Evolutionary conservation across 2,329 filamentous ascomycete species (phyloP).

Genomic region (Fusarium sp.): DNA sequence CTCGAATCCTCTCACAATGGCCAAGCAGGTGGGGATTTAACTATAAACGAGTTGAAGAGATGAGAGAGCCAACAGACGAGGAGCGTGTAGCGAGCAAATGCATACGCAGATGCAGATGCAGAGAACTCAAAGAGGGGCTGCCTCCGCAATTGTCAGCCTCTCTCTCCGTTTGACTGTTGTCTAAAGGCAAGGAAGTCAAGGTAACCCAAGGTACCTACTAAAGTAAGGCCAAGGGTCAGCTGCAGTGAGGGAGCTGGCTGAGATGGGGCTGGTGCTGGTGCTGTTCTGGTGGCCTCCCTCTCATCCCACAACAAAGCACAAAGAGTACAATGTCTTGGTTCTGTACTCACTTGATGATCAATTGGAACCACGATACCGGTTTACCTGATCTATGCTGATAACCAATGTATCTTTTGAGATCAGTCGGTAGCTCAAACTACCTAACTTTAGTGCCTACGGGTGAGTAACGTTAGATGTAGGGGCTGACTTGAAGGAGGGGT

Average conservation of each 20-base stretch:
- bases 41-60: conserved; percentile 24
- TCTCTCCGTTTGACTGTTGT: conserved; percentile 12
- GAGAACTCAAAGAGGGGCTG: conserved; percentile 35
- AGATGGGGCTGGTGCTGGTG: conserved; percentile 24
- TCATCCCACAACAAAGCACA: conserved; percentile 31
- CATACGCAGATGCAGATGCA: conserved; percentile 1
- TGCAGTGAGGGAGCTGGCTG: conserved; percentile 34
- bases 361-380: background rate
- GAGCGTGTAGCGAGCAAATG: conserved; percentile 3
- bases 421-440: conserved; percentile 9
- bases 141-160: conserved; percentile 46
- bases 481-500: conserved; percentile 24
- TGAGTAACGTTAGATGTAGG: conserved; percentile 6
- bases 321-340: conserved; percentile 22
- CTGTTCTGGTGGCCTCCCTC: conserved; percentile 11
- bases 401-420: background rate
- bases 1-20: conserved; percentile 5
- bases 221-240: conserved; percentile 19
- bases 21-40: conserved; percentile 22
- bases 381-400: background rate
- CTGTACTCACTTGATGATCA: conserved; percentile 32
- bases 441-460: background rate
- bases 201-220: background rate
- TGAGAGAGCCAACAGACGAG: conserved; percentile 29
- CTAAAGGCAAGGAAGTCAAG: background rate